phyloP scores from a whole-genome alignment of 1,284 basidiomycete genomes.

The Leccinum subfulvum region DNA sequence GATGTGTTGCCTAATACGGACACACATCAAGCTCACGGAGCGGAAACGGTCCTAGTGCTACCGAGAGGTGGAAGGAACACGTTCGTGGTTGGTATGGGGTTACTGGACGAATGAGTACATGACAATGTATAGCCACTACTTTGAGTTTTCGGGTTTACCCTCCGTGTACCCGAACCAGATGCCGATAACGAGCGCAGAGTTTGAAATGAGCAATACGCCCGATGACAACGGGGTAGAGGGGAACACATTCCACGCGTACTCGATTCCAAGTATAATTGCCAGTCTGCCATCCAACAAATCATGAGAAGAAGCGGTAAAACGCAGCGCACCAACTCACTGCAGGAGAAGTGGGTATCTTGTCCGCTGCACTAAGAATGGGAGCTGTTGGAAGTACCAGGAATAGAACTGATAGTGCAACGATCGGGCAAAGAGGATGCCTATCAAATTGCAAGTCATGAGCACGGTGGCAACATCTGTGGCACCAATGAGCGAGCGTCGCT shows the following conservation, averaged over 20 bases:
- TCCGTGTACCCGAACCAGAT: conserved; percentile 58
- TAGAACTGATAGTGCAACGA: conserved; percentile 99
- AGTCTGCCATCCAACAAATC: conserved; percentile 45
- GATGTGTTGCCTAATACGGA: conserved; percentile 62
- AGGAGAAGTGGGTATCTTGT: conserved; percentile 60
- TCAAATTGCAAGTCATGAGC: conserved; percentile 88
- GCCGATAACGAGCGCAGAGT: conserved; percentile 61
- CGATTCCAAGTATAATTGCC: conserved; percentile 59
- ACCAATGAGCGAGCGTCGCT: conserved; percentile 10
- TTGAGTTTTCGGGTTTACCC: conserved; percentile 28
- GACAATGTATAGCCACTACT: not conserved
- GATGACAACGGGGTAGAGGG: conserved; percentile 81
- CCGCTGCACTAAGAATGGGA: conserved; percentile 84
- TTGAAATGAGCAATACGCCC: conserved; percentile 54
- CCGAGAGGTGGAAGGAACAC: conserved; percentile 78
- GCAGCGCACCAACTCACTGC: conserved; percentile 49
- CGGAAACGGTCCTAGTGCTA: conserved; percentile 68
- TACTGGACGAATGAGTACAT: conserved; percentile 20
- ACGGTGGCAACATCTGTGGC: conserved; percentile 73
- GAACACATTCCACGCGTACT: conserved; percentile 87
- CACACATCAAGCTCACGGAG: conserved; percentile 74
- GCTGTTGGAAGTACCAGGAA: conserved; percentile 93
- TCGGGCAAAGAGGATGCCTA: conserved; percentile 91
- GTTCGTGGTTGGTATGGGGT: conserved; percentile 72
- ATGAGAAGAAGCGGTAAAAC: conserved; percentile 2